These are phyloP conservation scores for Ustilago lituana DNA, from an alignment of 1,284 basidiomycete genomes.

Conservation along the genomic window DNA sequence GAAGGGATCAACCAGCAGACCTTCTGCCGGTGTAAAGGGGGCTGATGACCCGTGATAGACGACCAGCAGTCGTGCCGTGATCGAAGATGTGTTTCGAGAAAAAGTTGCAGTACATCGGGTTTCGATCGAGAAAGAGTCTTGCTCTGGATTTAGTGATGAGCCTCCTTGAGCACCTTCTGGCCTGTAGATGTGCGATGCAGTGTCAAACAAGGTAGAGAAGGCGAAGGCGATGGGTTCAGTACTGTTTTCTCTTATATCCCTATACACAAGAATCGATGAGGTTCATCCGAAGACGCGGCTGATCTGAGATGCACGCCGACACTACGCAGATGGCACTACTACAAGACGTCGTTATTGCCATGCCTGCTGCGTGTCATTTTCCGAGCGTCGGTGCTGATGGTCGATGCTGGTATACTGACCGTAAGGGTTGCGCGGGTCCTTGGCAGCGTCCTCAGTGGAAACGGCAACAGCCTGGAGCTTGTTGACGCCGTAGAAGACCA, in stretches of 20 bases:
- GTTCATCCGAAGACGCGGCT: too few relatives aligned
- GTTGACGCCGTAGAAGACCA: constrained; percentile 62
- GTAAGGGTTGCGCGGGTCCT: constrained; percentile 67
- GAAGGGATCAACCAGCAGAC: too few relatives aligned
- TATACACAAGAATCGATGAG: too few relatives aligned
- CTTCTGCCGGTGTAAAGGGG: too few relatives aligned
- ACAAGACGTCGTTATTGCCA: too few relatives aligned
- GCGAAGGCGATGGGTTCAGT: background rate
- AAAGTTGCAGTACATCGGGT: too few relatives aligned
- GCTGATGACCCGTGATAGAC: too few relatives aligned
- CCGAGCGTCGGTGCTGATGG: background rate
- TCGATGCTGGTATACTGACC: constrained; percentile 36
- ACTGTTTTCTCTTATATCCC: background rate
- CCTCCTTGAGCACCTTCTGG: constrained; percentile 53
- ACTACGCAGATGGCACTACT: too few relatives aligned
- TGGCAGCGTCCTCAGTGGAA: constrained; percentile 59
- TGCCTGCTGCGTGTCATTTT: too few relatives aligned
- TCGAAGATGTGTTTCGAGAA: background rate
- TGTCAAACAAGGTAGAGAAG: background rate
- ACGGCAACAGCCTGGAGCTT: constrained; percentile 58
- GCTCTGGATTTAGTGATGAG: constrained; percentile 49
- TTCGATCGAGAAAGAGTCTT: too few relatives aligned
- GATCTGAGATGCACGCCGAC: too few relatives aligned
- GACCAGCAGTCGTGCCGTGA: background rate
- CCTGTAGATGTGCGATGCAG: constrained; percentile 22